Evolutionary conservation across 345 rosid species (phyloP).

Genomic region (Aethionema arabicum): DNA sequence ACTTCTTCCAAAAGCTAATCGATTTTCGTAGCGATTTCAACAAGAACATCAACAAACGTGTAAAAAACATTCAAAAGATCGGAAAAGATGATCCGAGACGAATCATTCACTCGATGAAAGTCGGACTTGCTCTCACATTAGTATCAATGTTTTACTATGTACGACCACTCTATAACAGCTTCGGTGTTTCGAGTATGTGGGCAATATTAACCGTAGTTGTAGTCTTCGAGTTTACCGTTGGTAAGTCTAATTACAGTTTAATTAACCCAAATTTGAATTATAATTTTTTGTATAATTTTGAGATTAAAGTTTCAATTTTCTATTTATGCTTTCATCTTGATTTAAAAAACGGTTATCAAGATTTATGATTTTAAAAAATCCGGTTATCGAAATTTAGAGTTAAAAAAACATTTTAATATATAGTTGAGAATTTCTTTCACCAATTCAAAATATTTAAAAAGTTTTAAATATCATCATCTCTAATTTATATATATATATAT

Average conservation of each 20-base stretch:
- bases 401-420: too few species aligned
- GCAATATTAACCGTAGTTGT: slow-evolving; percentile 83
- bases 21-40: slow-evolving; percentile 35
- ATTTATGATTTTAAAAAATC: not conserved
- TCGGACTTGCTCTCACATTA: slow-evolving; percentile 71
- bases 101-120: slow-evolving; percentile 70
- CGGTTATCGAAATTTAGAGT: too few species aligned
- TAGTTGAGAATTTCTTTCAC: too few species aligned
- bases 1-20: slow-evolving; percentile 33
- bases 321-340: too few species aligned
- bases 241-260: slow-evolving; percentile 39
- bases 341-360: too few species aligned
- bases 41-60: slow-evolving; percentile 27
- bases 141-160: slow-evolving; percentile 67
- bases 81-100: slow-evolving; percentile 75
- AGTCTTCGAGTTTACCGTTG: slow-evolving; percentile 74
- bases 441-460: not conserved
- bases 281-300: not conserved
- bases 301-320: not conserved
- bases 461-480: not conserved
- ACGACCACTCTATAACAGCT: slow-evolving; percentile 62
- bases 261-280: not conserved
- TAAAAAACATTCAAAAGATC: slow-evolving; percentile 42
- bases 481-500: not conserved
- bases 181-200: slow-evolving; percentile 82